phyloP scores from a whole-genome alignment of 208 protist genomes.

The Entamoeba invadens region DNA sequence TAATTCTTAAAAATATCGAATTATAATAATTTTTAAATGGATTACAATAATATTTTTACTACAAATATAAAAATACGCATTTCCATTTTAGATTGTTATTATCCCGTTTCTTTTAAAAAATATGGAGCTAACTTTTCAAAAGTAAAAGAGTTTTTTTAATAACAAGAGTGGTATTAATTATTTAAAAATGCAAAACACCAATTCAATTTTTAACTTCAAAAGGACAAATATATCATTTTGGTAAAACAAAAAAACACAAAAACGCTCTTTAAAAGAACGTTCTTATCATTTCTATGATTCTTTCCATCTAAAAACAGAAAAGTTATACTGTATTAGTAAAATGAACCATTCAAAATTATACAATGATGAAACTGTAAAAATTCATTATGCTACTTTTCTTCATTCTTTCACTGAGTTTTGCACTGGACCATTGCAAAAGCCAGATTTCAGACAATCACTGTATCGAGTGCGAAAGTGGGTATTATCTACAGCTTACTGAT shows the following conservation, averaged over 20 bases:
- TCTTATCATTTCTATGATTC: neutral
- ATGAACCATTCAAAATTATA: neutral
- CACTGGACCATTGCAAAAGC: neutral
- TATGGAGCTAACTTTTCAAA: too few relatives aligned
- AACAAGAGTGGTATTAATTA: too few relatives aligned
- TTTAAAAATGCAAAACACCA: neutral
- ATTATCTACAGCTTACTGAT: neutral
- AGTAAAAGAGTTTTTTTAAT: too few relatives aligned
- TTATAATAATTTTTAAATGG: too few relatives aligned
- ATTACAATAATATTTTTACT: too few relatives aligned
- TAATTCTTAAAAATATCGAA: too few relatives aligned
- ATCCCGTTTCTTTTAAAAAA: too few relatives aligned
- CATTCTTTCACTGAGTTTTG: neutral
- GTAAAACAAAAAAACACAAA: neutral
- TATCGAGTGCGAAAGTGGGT: neutral
- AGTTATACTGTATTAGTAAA: neutral
- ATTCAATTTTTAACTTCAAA: neutral
- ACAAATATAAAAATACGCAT: too few relatives aligned
- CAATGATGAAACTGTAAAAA: neutral
- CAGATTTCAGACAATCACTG: neutral
- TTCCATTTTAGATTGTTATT: too few relatives aligned
- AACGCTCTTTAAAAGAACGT: neutral
- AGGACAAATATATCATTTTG: neutral
- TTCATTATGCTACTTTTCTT: neutral
- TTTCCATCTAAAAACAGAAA: neutral